Conservation (phyloP, 139 green algal species). For the Klebsormidium nitens region DNA sequence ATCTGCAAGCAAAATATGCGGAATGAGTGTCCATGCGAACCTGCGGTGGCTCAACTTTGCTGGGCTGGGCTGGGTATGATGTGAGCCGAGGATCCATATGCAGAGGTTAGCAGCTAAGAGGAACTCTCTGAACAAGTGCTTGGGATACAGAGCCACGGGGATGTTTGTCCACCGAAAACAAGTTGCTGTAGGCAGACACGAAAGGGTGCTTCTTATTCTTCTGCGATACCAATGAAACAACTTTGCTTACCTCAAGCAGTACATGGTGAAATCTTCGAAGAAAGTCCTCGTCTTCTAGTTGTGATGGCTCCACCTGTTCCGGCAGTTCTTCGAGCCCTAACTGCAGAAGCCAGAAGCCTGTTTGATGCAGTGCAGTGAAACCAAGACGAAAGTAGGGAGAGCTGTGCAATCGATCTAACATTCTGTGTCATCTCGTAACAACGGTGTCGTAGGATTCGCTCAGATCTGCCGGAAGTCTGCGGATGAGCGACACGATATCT, state of each 20-base stretch:
- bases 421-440: no score
- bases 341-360: no score
- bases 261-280: conserved; percentile 43
- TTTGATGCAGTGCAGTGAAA: no score
- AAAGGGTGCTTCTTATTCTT: no score
- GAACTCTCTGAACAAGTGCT: background rate
- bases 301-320: conserved; percentile 26
- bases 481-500: no score
- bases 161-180: no score
- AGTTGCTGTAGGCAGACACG: no score
- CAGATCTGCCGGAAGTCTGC: no score
- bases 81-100: background rate
- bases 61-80: background rate
- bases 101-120: background rate
- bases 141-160: background rate
- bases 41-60: background rate
- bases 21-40: background rate
- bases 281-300: conserved; percentile 41
- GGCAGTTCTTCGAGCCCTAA: conserved; percentile 28
- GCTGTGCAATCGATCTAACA: no score
- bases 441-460: no score
- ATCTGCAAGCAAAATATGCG: conserved; percentile 22
- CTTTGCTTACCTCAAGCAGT: conserved; percentile 35
- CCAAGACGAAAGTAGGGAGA: no score
- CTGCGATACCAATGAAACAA: conserved; percentile 6